A percentile compares a stretch with the other conserved stretches of the same genome.
These are phyloP conservation scores for Arthrobotrys conoides DNA, from an alignment of 2,329 filamentous ascomycete genomes.

Conservation along the genomic window DNA sequence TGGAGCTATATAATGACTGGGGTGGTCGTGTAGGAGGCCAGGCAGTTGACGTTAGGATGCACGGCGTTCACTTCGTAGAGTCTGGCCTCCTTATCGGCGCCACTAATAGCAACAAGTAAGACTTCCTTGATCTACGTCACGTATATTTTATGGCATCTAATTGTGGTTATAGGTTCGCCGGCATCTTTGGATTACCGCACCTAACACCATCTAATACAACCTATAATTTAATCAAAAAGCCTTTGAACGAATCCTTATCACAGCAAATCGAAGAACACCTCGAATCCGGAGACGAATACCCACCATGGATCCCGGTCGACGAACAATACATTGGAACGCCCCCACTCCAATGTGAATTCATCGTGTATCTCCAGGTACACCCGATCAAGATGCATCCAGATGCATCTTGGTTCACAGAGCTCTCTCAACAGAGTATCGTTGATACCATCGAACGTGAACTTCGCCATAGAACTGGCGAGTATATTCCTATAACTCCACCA, in stretches of 20 bases:
- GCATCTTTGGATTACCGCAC: conserved; percentile 90
- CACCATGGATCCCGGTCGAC: conserved; percentile 79
- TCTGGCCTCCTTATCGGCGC: conserved; percentile 84
- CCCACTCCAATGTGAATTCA: conserved; percentile 86
- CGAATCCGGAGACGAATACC: conserved; percentile 72
- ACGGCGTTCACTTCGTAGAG: conserved; percentile 88
- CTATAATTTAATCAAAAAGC: conserved; percentile 70
- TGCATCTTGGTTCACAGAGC: conserved; percentile 32
- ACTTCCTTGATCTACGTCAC: neutral
- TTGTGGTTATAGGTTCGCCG: conserved; percentile 72
- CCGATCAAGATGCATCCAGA: conserved; percentile 66
- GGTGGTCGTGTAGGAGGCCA: conserved; percentile 59
- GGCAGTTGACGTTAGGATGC: conserved; percentile 76
- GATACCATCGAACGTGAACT: conserved; percentile 75
- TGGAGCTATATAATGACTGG: conserved; percentile 62
- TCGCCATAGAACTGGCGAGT: conserved; percentile 74
- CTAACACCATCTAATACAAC: conserved; percentile 75
- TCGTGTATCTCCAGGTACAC: conserved; percentile 86
- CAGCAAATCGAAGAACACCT: conserved; percentile 78
- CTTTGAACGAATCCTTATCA: conserved; percentile 81
- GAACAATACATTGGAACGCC: conserved; percentile 69
- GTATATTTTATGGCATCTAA: conserved; percentile 13
- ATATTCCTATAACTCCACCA: conserved; percentile 71
- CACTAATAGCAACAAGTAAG: conserved; percentile 89
- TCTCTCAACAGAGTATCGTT: conserved; percentile 64